These are phyloP conservation scores for Pseudozyma pruni DNA, from an alignment of 1,284 basidiomycete genomes.

Conservation along the genomic window DNA sequence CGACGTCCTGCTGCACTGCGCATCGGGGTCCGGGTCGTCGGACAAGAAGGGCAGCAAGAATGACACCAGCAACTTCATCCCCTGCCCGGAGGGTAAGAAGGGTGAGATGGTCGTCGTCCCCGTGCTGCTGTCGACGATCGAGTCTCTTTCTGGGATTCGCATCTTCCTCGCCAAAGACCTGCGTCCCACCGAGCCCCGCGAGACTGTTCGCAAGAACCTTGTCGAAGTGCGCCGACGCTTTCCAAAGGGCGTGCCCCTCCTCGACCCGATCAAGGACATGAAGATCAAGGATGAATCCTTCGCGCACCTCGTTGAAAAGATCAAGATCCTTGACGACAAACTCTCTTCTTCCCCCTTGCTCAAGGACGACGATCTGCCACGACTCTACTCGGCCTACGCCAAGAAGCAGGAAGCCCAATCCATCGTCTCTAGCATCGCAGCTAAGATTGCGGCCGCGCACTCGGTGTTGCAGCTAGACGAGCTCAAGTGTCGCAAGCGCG, in stretches of 20 bases:
- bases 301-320: conserved; percentile 74
- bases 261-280: conserved; percentile 96
- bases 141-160: conserved; percentile 86
- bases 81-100: conserved; percentile 47
- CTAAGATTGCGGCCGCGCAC: conserved; percentile 86
- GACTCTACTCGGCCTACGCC: conserved; percentile 81
- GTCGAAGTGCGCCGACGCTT: conserved; percentile 89
- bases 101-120: conserved; percentile 84
- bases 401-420: conserved; percentile 80
- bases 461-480: conserved; percentile 96
- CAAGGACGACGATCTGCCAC: conserved; percentile 76
- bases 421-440: conserved; percentile 80
- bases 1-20: conserved; percentile 89
- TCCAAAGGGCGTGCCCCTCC: conserved; percentile 81
- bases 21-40: conserved; percentile 70
- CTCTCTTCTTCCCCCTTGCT: conserved; percentile 43
- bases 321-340: conserved; percentile 54
- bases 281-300: conserved; percentile 95
- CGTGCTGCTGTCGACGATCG: conserved; percentile 85
- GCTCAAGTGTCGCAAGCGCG: conserved; percentile 93
- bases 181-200: conserved; percentile 78
- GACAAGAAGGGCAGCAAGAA: conserved; percentile 28
- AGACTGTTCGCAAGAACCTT: conserved; percentile 88
- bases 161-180: conserved; percentile 91
- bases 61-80: conserved; percentile 38